These are phyloP conservation scores for Arabidopsis arenosa DNA, from an alignment of 345 rosid species.

Conservation along the genomic window DNA sequence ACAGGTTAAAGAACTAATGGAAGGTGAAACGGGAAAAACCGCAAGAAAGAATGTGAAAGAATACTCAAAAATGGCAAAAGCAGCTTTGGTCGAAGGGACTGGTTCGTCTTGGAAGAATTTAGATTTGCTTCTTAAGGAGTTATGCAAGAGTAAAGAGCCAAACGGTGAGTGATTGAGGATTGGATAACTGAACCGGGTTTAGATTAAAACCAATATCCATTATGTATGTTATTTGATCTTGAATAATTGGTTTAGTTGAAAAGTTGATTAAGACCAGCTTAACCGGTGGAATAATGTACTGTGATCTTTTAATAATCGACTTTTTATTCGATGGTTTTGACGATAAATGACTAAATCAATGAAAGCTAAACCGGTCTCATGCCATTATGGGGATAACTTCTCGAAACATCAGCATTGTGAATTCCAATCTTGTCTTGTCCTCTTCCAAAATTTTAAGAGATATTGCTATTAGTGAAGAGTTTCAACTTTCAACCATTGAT, in stretches of 20 bases:
- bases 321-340: too few relatives aligned
- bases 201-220: not conserved
- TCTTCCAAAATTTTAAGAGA: not conserved
- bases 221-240: not conserved
- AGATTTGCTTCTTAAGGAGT: conserved; percentile 48
- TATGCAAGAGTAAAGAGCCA: conserved; percentile 34
- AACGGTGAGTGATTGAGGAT: not conserved
- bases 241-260: not conserved
- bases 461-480: too few relatives aligned
- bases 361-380: too few relatives aligned
- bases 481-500: too few relatives aligned
- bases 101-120: conserved; percentile 75
- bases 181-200: not conserved
- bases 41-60: conserved; percentile 55
- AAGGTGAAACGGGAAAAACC: conserved; percentile 57
- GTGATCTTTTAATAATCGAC: too few relatives aligned
- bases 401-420: not conserved
- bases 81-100: conserved; percentile 52
- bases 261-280: not conserved
- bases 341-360: too few relatives aligned
- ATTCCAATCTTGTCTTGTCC: too few relatives aligned
- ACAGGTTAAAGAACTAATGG: conserved; percentile 66
- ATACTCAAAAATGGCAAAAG: conserved; percentile 53
- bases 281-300: not conserved
- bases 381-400: too few relatives aligned